Evolutionary conservation across 148 eudicot genomes (phyloP).

Genomic region (Pharnaceum exiguum): DNA sequence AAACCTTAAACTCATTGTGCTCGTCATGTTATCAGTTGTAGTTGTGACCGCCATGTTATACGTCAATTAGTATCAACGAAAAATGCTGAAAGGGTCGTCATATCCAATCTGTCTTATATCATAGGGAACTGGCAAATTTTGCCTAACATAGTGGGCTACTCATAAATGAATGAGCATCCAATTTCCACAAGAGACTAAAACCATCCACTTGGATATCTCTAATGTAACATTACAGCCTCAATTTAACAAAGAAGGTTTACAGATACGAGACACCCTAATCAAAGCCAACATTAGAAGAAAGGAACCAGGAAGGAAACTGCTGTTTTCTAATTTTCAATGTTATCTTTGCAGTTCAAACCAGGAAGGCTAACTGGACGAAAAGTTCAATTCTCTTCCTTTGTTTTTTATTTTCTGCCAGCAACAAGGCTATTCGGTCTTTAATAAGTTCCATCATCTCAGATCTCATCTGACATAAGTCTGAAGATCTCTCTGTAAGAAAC

Average conservation of each 20-base stretch:
- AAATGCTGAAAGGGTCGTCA: too few relatives aligned
- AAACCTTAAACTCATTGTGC: too few relatives aligned
- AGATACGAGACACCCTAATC: background rate
- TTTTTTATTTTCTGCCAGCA: background rate
- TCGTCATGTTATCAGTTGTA: too few relatives aligned
- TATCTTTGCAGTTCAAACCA: background rate
- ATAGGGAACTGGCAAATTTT: slow-evolving; percentile 20
- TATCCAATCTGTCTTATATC: too few relatives aligned
- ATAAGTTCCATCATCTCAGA: slow-evolving; percentile 21
- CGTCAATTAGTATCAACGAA: too few relatives aligned
- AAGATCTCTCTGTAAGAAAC: slow-evolving; percentile 34
- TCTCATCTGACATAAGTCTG: slow-evolving; percentile 37
- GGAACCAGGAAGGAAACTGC: slow-evolving; percentile 14
- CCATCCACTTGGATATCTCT: slow-evolving; percentile 19
- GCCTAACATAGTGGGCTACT: slow-evolving; percentile 35
- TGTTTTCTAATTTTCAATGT: background rate
- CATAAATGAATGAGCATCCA: slow-evolving; percentile 6
- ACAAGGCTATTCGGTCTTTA: background rate
- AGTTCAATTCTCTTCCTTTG: background rate
- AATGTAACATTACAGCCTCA: slow-evolving; percentile 9
- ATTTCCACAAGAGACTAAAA: background rate
- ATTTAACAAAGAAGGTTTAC: background rate
- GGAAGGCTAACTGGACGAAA: too few relatives aligned
- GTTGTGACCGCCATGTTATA: too few relatives aligned
- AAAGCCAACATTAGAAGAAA: background rate